These are phyloP conservation scores for Artomyces pyxidatus DNA, from an alignment of 768 basidiomycete genomes.

Conservation along the genomic window DNA sequence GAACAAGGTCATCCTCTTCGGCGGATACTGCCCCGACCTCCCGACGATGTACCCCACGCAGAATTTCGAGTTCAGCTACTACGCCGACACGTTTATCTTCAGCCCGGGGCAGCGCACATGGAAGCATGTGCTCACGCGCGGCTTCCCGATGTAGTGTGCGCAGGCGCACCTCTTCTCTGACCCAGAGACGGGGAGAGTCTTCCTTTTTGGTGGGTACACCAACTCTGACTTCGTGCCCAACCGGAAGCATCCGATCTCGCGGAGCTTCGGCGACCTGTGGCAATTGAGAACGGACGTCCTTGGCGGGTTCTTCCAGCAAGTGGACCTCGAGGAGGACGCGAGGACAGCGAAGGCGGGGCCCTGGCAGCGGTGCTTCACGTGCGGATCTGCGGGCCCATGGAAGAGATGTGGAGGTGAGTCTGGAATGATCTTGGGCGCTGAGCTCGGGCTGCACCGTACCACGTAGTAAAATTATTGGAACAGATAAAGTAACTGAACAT, in stretches of 20 bases:
- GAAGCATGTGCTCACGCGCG: constrained; percentile 33
- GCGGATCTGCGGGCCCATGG: constrained; percentile 29
- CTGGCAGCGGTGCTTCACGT: constrained; percentile 33
- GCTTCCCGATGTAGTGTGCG: constrained; percentile 35
- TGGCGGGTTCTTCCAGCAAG: constrained; percentile 29
- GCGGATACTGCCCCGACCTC: constrained; percentile 29
- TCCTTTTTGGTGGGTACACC: constrained; percentile 33
- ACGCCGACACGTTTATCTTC: constrained; percentile 33
- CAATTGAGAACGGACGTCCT: constrained; percentile 29
- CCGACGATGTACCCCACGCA: constrained; percentile 8
- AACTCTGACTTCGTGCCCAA: constrained; percentile 30
- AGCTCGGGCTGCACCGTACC: too few relatives aligned
- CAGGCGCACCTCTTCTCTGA: constrained; percentile 27
- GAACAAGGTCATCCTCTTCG: constrained; percentile 30
- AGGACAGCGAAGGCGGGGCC: constrained; percentile 31
- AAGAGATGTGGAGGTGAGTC: constrained; percentile 32
- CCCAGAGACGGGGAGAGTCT: constrained; percentile 28
- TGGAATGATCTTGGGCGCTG: neutral
- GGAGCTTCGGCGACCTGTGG: constrained; percentile 32
- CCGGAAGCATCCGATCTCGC: constrained; percentile 20
- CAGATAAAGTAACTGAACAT: too few relatives aligned
- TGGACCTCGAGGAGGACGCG: constrained; percentile 30
- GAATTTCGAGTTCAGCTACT: constrained; percentile 30
- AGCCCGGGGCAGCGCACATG: constrained; percentile 21
- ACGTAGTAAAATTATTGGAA: too few relatives aligned